Conservation (phyloP, 495 filamentous ascomycete species). For the Podospora conica region DNA sequence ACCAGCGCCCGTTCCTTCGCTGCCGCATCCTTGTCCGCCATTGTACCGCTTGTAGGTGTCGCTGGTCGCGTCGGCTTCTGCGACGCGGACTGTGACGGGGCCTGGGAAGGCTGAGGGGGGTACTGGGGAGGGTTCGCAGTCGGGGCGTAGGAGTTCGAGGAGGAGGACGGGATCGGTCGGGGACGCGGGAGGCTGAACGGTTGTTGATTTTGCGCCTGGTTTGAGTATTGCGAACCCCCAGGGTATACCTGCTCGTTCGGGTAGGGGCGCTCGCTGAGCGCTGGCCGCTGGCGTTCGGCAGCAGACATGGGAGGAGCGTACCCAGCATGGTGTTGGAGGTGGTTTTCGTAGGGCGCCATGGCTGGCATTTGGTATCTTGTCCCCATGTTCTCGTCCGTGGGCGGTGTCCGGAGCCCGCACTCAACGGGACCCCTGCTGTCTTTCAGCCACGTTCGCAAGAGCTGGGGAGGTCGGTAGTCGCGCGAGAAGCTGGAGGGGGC, state of each 20-base stretch:
- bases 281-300: conserved; percentile 19
- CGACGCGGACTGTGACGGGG: conserved; percentile 15
- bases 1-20: conserved; percentile 43
- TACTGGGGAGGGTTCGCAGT: conserved; percentile 5
- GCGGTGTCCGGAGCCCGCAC: conserved; percentile 45
- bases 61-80: conserved; percentile 24
- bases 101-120: conserved; percentile 3
- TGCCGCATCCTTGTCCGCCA: conserved; percentile 23
- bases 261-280: conserved; percentile 23
- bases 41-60: conserved; percentile 27
- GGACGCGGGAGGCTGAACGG: conserved; percentile 7
- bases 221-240: conserved; percentile 18
- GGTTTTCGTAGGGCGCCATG: conserved; percentile 37
- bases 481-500: background rate
- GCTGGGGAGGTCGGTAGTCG: background rate
- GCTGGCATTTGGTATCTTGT: conserved; percentile 42
- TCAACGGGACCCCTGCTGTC: background rate
- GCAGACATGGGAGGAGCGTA: conserved; percentile 21
- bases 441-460: background rate
- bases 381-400: conserved; percentile 42
- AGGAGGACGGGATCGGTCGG: background rate
- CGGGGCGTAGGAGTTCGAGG: conserved; percentile 8
- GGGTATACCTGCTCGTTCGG: conserved; percentile 27
- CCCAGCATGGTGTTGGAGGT: conserved; percentile 29
- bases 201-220: conserved; percentile 2